Base-by-base conservation (phyloP, 2,329 filamentous ascomycete genomes). In the Aspergillus tubingensis region DNA sequence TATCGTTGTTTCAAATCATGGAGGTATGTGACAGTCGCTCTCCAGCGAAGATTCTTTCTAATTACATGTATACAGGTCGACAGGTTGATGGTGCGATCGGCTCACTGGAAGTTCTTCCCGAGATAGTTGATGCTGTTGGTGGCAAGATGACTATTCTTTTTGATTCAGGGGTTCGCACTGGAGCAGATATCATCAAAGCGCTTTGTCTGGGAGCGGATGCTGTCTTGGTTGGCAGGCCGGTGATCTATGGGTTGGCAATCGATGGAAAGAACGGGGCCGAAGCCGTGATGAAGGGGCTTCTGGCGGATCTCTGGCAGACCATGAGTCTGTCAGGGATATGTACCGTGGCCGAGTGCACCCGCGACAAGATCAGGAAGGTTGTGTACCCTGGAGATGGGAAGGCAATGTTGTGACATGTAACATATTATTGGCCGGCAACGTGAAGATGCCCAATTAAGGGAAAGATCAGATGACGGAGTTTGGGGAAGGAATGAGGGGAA, bases 61-160 rank as follows among this genome's bases (percentile, higher is more conserved):
- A 21, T 15, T 8, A 21, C 39, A 51, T 49, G 52, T 41, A 36
- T 48, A 43, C 52, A 75, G 76, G 76, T 30, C 72, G 82, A 43
- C 82, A 84, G 63, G 70, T 82, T 13, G 82, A 84, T 65, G 82
- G 82, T 4, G 82, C 79, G 1, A 80, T 82, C 27, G 80, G 78
- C 7, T 80, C 78, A 51, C 68, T 84, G 50, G 80, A 85, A 72
- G 70, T 86, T 70, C 74, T 89, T 50, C 82, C 85, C 0, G 81
- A 86, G 65, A 85, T 89, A 62, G 83, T 85, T 61, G 84, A 87
- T 3, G 85, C 85, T 0, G 86, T 87, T 0, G 85, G 77, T 27
- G 74, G 77, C 49, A 74, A 74, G 57, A 62, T 78, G 64, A 80
- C 78, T 1, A 74, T 84, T 2, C 73, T 84, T 8, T 84, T 85